A percentile compares a stretch with the other conserved stretches of the same genome.
These are phyloP conservation scores for Ascochyta rabiei DNA, from an alignment of 2,329 filamentous ascomycete species.

Conservation along the genomic window DNA sequence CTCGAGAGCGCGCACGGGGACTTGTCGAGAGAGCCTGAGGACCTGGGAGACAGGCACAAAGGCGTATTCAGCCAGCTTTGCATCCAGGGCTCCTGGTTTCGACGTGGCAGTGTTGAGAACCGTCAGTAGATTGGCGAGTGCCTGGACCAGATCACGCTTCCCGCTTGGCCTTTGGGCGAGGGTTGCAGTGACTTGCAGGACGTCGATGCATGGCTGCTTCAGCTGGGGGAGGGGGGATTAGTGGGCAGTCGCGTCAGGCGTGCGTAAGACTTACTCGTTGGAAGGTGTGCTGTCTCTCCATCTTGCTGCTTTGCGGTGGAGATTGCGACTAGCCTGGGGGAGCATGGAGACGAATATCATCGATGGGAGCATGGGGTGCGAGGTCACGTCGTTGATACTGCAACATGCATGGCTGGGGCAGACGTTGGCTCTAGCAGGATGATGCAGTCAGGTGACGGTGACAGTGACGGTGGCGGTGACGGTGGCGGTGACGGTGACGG, in stretches of 20 bases:
- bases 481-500: background rate
- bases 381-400: background rate
- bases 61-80: conserved; percentile 87
- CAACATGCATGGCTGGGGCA: background rate
- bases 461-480: background rate
- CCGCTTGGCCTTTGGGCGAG: conserved; percentile 56
- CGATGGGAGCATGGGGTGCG: background rate
- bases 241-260: conserved; percentile 2
- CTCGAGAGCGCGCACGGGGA: conserved; percentile 76
- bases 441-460: background rate
- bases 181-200: conserved; percentile 60
- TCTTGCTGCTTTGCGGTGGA: conserved; percentile 16
- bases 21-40: conserved; percentile 74
- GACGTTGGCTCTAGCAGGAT: background rate
- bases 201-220: conserved; percentile 63
- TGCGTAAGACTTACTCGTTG: conserved; percentile 36
- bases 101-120: conserved; percentile 45
- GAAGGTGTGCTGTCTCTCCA: conserved; percentile 51
- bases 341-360: background rate
- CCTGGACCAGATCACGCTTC: conserved; percentile 54
- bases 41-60: conserved; percentile 93
- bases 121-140: conserved; percentile 55
- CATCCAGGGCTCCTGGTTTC: conserved; percentile 63
- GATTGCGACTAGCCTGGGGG: background rate
- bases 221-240: conserved; percentile 49